Conservation (phyloP, 768 basidiomycete genomes). For the Grammothele lineata region DNA sequence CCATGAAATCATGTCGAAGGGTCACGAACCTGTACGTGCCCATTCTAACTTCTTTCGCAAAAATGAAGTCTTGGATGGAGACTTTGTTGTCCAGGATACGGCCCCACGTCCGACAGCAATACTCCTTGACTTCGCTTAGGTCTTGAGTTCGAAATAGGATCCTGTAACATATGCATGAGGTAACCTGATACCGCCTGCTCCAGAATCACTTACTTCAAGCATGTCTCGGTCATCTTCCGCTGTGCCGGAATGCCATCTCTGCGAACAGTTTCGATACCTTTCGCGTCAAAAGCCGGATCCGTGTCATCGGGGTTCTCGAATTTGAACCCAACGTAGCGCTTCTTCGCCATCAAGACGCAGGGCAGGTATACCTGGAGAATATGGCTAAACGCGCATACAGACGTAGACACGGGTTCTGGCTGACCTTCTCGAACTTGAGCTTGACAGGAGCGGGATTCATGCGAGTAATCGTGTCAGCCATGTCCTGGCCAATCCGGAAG, state of each 20-base stretch:
- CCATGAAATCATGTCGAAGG: background rate
- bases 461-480: conserved; percentile 81
- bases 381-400: background rate
- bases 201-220: conserved; percentile 79
- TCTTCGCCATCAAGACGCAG: conserved; percentile 95
- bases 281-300: conserved; percentile 87
- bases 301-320: conserved; percentile 80
- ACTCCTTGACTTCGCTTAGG: conserved; percentile 83
- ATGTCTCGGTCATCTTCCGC: conserved; percentile 87
- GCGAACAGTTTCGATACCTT: conserved; percentile 96
- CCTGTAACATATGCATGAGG: conserved; percentile 36
- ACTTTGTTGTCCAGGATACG: conserved; percentile 78
- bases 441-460: conserved; percentile 89
- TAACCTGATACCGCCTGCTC: background rate
- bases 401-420: background rate
- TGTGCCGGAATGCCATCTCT: conserved; percentile 90
- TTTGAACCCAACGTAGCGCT: conserved; percentile 96
- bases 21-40: conserved; percentile 80
- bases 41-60: conserved; percentile 90
- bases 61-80: conserved; percentile 90
- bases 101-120: conserved; percentile 80
- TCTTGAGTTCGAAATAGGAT: conserved; percentile 89
- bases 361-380: conserved; percentile 80
- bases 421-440: conserved; percentile 96
- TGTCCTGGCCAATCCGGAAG: conserved; percentile 89